Evolutionary conservation across 73 alveolate species (phyloP).

Genomic region (Paramecium sonneborni): DNA sequence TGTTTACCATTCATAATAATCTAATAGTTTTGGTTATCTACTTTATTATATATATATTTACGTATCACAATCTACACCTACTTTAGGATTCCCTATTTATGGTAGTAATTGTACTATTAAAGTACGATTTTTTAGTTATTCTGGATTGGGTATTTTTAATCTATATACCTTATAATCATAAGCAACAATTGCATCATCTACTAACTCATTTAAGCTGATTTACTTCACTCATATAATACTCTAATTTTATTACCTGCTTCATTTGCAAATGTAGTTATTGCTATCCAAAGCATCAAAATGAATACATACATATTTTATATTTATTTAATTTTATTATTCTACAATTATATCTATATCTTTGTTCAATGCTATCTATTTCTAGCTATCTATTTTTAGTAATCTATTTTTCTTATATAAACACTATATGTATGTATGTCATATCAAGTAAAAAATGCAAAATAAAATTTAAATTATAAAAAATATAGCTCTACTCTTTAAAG

Average conservation of each 20-base stretch:
- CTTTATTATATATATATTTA: background rate
- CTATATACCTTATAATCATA: slow-evolving; percentile 44
- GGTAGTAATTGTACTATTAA: slow-evolving; percentile 15
- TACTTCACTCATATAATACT: background rate
- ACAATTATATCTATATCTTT: background rate
- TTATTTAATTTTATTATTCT: background rate
- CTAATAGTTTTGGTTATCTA: background rate
- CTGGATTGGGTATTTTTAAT: slow-evolving; percentile 9
- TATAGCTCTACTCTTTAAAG: too few relatives aligned
- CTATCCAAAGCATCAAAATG: background rate
- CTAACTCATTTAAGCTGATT: background rate
- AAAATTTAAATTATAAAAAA: too few relatives aligned
- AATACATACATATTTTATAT: background rate
- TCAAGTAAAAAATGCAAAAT: too few relatives aligned
- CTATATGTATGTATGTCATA: too few relatives aligned
- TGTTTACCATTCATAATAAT: slow-evolving; percentile 36
- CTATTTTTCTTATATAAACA: too few relatives aligned
- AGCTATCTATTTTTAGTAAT: background rate
- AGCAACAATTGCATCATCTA: background rate
- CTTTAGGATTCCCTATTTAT: slow-evolving; percentile 8
- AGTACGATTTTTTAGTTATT: background rate
- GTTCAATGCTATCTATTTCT: too few relatives aligned
- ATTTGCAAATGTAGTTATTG: background rate
- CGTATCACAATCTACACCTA: slow-evolving; percentile 44
- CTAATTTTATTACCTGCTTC: background rate